Base-by-base conservation (phyloP, 2,329 filamentous ascomycete species). In the Nigrograna mackinnonii region DNA sequence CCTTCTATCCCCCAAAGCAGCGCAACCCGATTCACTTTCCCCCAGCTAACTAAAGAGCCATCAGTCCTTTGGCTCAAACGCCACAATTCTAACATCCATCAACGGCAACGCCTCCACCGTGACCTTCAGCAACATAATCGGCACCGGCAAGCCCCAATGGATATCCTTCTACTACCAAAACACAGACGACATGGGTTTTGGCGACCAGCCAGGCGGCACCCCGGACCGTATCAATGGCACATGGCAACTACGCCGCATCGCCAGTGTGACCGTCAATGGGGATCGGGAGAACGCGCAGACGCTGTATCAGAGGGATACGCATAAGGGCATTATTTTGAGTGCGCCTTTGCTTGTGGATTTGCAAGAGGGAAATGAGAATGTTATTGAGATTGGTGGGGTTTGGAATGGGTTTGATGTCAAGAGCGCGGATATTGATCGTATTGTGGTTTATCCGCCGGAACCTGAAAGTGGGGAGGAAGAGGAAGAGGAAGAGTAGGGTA, bases 171-270 rank as follows among this genome's bases (percentile, higher is more conserved):
- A 80, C 58, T 80, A 80, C 50, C 77, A 82, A 46, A 80, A 83
- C 58, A 82, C 70, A 2, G 80, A 83, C 37, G 80, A 83, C 44
- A 81, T 82, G 77, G 80, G 79, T 3, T 83, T 79, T 41, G 80
- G 80, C 1, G 69, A 72, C 44, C 69, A 72, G 46, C 65, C 82
- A 2, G 76, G 74, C 32, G 82, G 81, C 5, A 64, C 68, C 0
- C 82, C 82, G 0, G 80, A 85, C 54, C 75, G 82, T 5, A 83
- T 85, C 41, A 77, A 77, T 4, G 80, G 82, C 0, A 64, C 70
- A 0, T 85, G 80, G 80, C 78, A 82, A 46, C 65, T 85, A 5
- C 75, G 81, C 4, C 75, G 82, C 7, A 79, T 84, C 42, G 77
- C 76, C 53, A 82, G 80, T 35, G 80, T 85, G 2, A 67, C 83